phyloP scores from a whole-genome alignment of 2,329 filamentous ascomycete genomes.

The Hypoxylon sp. region DNA sequence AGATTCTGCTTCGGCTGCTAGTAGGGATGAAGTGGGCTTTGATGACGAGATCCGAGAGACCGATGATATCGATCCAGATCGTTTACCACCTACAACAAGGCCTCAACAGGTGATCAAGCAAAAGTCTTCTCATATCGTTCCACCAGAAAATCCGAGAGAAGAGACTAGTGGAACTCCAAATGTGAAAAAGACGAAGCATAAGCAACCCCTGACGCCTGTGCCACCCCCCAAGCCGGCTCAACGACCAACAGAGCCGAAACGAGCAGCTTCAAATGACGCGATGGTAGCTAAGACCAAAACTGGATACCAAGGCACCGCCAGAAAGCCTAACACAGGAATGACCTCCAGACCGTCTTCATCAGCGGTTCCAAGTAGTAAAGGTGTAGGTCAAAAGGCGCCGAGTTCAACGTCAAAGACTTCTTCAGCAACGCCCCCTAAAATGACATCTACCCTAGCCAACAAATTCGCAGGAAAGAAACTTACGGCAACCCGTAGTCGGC shows the following conservation, averaged over 20 bases:
- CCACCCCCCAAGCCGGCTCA: slow-evolving; percentile 30
- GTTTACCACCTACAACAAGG: slow-evolving; percentile 14
- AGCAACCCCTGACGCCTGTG: slow-evolving; percentile 17
- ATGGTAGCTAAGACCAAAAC: slow-evolving; percentile 45
- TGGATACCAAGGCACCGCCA: slow-evolving; percentile 57
- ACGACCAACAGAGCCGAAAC: slow-evolving; percentile 23
- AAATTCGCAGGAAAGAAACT: slow-evolving; percentile 47
- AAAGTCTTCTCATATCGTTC: slow-evolving; percentile 41
- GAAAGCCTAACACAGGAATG: slow-evolving; percentile 47
- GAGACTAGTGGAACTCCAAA: slow-evolving; percentile 6
- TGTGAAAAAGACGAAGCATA: slow-evolving; percentile 29
- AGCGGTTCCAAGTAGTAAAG: slow-evolving; percentile 19
- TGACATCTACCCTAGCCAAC: slow-evolving; percentile 42
- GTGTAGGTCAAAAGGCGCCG: slow-evolving; percentile 13
- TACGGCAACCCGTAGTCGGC: slow-evolving; percentile 50
- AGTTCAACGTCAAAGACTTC: slow-evolving; percentile 17
- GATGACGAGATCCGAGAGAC: slow-evolving; percentile 52
- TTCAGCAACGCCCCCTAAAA: slow-evolving; percentile 30
- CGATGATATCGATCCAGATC: slow-evolving; percentile 29
- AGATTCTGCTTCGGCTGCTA: slow-evolving; percentile 8
- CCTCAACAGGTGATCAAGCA: slow-evolving; percentile 43
- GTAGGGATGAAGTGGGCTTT: slow-evolving; percentile 36
- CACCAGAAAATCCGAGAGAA: slow-evolving; percentile 25
- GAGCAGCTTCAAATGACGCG: slow-evolving; percentile 18
- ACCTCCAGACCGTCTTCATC: slow-evolving; percentile 2